phyloP scores from a whole-genome alignment of 2,329 filamentous ascomycete species.

The Colletotrichum endophyticum region DNA sequence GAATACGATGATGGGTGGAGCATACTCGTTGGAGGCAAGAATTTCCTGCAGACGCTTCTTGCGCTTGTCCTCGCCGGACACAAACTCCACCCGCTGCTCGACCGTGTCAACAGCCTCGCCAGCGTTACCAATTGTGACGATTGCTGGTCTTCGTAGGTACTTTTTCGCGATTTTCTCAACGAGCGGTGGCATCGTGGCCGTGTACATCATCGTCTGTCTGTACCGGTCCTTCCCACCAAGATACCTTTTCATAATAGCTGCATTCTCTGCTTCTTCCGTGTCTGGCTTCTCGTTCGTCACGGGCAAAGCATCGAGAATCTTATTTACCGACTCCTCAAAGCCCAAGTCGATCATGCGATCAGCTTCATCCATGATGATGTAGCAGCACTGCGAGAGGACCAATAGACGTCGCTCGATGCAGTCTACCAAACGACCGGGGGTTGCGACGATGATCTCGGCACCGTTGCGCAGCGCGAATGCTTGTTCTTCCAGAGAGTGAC shows the following conservation, averaged over 20 bases:
- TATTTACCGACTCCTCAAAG: conserved; percentile 97
- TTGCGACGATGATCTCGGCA: conserved; percentile 98
- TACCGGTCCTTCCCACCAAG: conserved; percentile 80
- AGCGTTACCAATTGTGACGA: conserved; percentile 91
- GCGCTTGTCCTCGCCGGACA: conserved; percentile 89
- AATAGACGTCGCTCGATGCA: conserved; percentile 93
- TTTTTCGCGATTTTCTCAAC: conserved; percentile 97
- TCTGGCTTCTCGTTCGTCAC: conserved; percentile 96
- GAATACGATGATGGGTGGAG: conserved; percentile 94
- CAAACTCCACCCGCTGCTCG: conserved; percentile 93
- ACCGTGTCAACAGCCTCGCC: conserved; percentile 98
- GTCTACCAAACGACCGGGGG: conserved; percentile 93
- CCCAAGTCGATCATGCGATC: conserved; percentile 99
- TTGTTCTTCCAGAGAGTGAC: conserved; percentile 93
- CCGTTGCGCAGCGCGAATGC: conserved; percentile 88
- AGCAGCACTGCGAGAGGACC: conserved; percentile 95
- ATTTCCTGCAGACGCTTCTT: conserved; percentile 97
- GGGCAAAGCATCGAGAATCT: conserved; percentile 93
- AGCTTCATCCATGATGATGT: conserved; percentile 99
- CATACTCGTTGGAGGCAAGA: conserved; percentile 78
- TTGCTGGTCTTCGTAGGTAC: conserved; percentile 90
- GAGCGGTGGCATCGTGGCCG: conserved; percentile 91
- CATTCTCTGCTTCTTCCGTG: conserved; percentile 87
- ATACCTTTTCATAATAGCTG: conserved; percentile 81
- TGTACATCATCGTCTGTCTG: conserved; percentile 99